A percentile compares a stretch with the other conserved stretches of the same genome.
These are phyloP conservation scores for Pleurostoma richardsiae DNA, from an alignment of 2,329 filamentous ascomycete genomes.

Conservation along the genomic window DNA sequence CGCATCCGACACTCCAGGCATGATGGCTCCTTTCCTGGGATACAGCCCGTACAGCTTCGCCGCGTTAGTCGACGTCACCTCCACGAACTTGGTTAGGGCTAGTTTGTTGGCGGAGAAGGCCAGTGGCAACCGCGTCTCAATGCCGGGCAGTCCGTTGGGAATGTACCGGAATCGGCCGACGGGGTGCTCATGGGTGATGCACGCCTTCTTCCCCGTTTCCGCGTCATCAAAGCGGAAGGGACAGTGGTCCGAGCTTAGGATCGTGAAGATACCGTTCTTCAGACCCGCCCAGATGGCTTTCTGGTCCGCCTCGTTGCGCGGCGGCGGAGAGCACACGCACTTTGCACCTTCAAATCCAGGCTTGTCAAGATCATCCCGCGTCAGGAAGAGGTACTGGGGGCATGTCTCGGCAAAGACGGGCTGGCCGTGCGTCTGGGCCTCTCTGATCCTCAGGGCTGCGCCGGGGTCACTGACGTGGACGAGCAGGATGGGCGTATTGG, in stretches of 20 bases:
- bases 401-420: slow-evolving; percentile 51
- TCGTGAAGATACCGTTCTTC: slow-evolving; percentile 45
- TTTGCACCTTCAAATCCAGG: slow-evolving; percentile 51
- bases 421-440: slow-evolving; percentile 39
- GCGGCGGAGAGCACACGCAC: slow-evolving; percentile 49
- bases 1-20: slow-evolving; percentile 46
- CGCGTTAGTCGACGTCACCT: slow-evolving; percentile 46
- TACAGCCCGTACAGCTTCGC: slow-evolving; percentile 54
- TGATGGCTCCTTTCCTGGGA: slow-evolving; percentile 40
- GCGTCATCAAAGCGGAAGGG: slow-evolving; percentile 43
- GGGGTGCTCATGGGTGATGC: slow-evolving; percentile 36
- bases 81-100: slow-evolving; percentile 42
- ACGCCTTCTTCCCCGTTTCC: slow-evolving; percentile 39
- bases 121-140: slow-evolving; percentile 49
- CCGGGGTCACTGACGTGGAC: slow-evolving; percentile 46
- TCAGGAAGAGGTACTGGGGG: slow-evolving; percentile 51
- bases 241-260: slow-evolving; percentile 41
- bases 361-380: slow-evolving; percentile 40
- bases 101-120: slow-evolving; percentile 33
- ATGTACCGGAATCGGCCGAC: slow-evolving; percentile 46
- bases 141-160: slow-evolving; percentile 50
- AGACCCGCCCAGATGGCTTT: slow-evolving; percentile 46
- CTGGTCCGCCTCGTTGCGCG: slow-evolving; percentile 39
- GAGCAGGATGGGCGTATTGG: slow-evolving; percentile 44
- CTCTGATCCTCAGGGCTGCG: slow-evolving; percentile 38